Base-by-base conservation (phyloP, 345 rosid species). In the Populus nigra region DNA sequence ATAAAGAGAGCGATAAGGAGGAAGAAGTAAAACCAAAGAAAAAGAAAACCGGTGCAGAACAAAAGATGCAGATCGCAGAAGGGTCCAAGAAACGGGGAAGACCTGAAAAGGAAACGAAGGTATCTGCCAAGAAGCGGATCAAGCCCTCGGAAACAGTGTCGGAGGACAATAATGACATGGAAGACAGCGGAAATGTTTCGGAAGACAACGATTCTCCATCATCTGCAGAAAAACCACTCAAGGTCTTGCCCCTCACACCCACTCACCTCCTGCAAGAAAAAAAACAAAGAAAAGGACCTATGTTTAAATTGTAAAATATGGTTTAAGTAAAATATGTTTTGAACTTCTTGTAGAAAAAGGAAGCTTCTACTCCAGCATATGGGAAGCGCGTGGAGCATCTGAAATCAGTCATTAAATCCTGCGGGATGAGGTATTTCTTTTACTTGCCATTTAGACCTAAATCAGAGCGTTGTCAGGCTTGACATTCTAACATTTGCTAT, bases 341-440 rank as follows among this genome's bases (percentile, higher is more conserved):
- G 76, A 65, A 76, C 23, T 45, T 82, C 39, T 78, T 83, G 88
- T 92, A 90, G 94, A 85, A 84, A 83, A 93, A 90, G 90, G 94
- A 90, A 84, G 81, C 83, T 82, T 69, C 85, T 61, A 82, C 90
- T 55, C 84, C 94, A 18, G 81, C 79, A 68, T 91, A 96, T 69
- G 99, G 98, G 65, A 92, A 91, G 84, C 86, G 67, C 1, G 98
- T 93, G 76, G 96, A 91, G 81, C 94, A 88, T 84, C 90, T 96
- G 5, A 96, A 88, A 88, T 88, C 94, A 76, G 84, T 92, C 69
- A 90, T 93, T 75, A 95, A 92, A 85, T 89, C 93, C 69, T 95
- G 97, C 66, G 97, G 90, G 65, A 89, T 92, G 91, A 88, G 98
- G 98, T 95, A 74, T 76, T 47, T 25, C 80, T 76, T 80, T 62